Percentiles rank a stretch among this genome's conserved stretches.
phyloP scores from a whole-genome alignment of 164 flowering plant species.

The Chloranthus sessilifolius region DNA sequence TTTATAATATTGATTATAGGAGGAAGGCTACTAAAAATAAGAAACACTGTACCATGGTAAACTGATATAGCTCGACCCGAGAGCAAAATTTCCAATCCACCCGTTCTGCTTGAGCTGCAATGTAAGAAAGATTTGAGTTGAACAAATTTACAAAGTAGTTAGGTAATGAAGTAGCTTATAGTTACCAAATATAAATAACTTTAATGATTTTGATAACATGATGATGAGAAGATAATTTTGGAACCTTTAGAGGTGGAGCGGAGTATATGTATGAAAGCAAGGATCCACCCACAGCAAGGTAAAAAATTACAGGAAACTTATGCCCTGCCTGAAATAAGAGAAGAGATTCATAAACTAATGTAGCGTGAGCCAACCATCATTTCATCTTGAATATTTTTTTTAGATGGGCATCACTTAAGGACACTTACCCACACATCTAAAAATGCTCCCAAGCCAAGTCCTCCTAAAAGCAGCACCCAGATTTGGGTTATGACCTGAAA shows the following conservation, averaged over 20 bases:
- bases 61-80: conserved; percentile 93
- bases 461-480: conserved; percentile 86
- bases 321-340: conserved; percentile 74
- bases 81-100: conserved; percentile 95
- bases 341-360: conserved; percentile 7
- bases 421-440: conserved; percentile 86
- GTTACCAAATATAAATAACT: conserved; percentile 3
- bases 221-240: conserved; percentile 2
- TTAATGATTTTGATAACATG: neutral
- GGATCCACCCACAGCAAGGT: conserved; percentile 93
- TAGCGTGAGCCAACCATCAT: neutral
- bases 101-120: conserved; percentile 96
- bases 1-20: neutral
- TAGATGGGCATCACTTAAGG: neutral
- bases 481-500: conserved; percentile 83
- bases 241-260: conserved; percentile 95
- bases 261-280: conserved; percentile 86
- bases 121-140: neutral
- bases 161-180: neutral
- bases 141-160: conserved; percentile 2
- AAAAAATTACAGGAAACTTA: conserved; percentile 64
- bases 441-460: conserved; percentile 71
- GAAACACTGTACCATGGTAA: conserved; percentile 73
- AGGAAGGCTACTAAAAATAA: conserved; percentile 3
- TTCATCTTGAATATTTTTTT: neutral